Percentiles rank a stretch among this genome's conserved stretches.
Evolutionary conservation across 345 rosid species (phyloP).

Genomic region (Pelargonium nanum): DNA sequence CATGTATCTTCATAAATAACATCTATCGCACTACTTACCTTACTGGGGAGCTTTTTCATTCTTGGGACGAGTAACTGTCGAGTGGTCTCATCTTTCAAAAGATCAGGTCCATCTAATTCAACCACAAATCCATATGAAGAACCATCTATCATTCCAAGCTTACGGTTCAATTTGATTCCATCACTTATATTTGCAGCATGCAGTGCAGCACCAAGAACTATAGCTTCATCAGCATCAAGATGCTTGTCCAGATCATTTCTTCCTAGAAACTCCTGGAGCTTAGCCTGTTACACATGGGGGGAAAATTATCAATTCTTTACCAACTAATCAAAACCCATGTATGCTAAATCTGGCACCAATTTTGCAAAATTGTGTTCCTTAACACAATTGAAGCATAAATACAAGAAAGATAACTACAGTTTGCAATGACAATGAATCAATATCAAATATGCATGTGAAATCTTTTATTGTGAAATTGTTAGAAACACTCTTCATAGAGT

Average conservation of each 20-base stretch:
- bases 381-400: not conserved
- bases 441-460: not conserved
- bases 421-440: not conserved
- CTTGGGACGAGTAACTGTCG: conserved; percentile 72
- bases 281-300: conserved; percentile 46
- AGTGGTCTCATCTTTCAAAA: conserved; percentile 54
- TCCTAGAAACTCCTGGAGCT: conserved; percentile 84
- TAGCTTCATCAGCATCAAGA: conserved; percentile 98
- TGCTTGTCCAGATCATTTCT: conserved; percentile 87
- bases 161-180: conserved; percentile 91
- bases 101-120: conserved; percentile 71
- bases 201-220: conserved; percentile 86
- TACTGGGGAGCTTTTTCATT: conserved; percentile 94
- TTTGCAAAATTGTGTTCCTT: not conserved
- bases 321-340: not conserved
- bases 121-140: conserved; percentile 66
- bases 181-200: conserved; percentile 98
- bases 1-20: not conserved
- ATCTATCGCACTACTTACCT: conserved; percentile 37
- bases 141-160: conserved; percentile 93
- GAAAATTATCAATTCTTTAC: not conserved
- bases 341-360: not conserved
- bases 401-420: not conserved
- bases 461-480: too few relatives aligned
- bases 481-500: not conserved